Conservation (phyloP, 805 yeast species). For the Wickerhamiella lipophila region DNA sequence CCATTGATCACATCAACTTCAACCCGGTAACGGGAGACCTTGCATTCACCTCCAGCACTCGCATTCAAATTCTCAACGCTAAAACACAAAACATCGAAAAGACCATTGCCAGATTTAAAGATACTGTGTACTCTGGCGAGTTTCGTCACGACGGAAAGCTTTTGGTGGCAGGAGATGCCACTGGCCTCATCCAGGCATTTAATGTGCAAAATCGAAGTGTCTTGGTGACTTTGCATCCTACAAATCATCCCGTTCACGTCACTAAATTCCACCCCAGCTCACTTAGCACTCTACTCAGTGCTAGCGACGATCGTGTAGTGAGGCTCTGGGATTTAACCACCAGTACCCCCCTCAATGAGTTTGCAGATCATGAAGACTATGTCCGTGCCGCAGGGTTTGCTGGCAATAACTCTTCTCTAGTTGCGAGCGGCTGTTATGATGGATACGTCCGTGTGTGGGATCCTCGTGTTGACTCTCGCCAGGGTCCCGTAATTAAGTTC, state of each 20-base stretch:
- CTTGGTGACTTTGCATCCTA: slow-evolving; percentile 68
- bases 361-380: slow-evolving; percentile 67
- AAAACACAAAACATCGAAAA: slow-evolving; percentile 83
- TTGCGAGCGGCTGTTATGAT: slow-evolving; percentile 93
- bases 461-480: slow-evolving; percentile 40
- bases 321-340: slow-evolving; percentile 81
- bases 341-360: slow-evolving; percentile 58
- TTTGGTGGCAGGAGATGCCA: slow-evolving; percentile 87
- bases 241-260: slow-evolving; percentile 81
- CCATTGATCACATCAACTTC: slow-evolving; percentile 77
- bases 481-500: slow-evolving; percentile 48
- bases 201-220: slow-evolving; percentile 73
- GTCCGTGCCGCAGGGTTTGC: slow-evolving; percentile 71
- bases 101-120: slow-evolving; percentile 79
- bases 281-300: slow-evolving; percentile 65
- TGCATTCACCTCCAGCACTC: slow-evolving; percentile 82
- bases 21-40: slow-evolving; percentile 77
- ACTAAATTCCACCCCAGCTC: slow-evolving; percentile 78
- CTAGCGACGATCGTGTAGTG: slow-evolving; percentile 81
- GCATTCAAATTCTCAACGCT: slow-evolving; percentile 88
- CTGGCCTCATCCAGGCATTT: slow-evolving; percentile 82
- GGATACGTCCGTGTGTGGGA: slow-evolving; percentile 76
- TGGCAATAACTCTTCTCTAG: slow-evolving; percentile 53
- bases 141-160: slow-evolving; percentile 85
- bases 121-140: slow-evolving; percentile 83